These are phyloP conservation scores for Pseudogymnoascus sp. DNA, from an alignment of 2,329 filamentous ascomycete genomes.

Conservation along the genomic window DNA sequence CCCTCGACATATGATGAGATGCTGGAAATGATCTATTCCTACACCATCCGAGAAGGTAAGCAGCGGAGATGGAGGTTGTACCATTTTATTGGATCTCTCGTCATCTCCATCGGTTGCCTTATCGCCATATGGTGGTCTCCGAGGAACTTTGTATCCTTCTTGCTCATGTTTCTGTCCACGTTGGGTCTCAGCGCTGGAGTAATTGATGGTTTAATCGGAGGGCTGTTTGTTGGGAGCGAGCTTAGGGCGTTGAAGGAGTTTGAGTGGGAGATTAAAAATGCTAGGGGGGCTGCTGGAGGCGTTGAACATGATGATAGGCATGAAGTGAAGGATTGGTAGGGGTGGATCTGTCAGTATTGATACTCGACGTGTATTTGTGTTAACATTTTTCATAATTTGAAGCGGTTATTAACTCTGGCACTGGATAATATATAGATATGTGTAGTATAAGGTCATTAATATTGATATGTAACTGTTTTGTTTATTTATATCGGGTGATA, in stretches of 20 bases:
- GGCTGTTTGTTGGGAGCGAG: constrained; percentile 80
- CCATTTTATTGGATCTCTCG: constrained; percentile 63
- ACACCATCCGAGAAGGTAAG: constrained; percentile 58
- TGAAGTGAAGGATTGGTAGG: constrained; percentile 26
- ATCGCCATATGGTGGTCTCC: constrained; percentile 82
- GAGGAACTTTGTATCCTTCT: constrained; percentile 65
- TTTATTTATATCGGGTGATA: not conserved
- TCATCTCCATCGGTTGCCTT: constrained; percentile 63
- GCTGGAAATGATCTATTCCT: constrained; percentile 58
- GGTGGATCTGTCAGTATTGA: not conserved
- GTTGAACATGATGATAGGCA: constrained; percentile 20
- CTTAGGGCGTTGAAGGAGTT: constrained; percentile 80
- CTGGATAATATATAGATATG: not conserved
- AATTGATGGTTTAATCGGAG: constrained; percentile 75
- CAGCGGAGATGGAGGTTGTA: constrained; percentile 63
- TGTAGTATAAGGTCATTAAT: not conserved
- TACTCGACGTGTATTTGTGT: not conserved
- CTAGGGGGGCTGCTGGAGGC: constrained; percentile 33
- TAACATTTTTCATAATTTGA: not conserved
- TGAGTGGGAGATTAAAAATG: constrained; percentile 80
- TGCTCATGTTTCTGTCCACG: constrained; percentile 72
- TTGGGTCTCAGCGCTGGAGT: constrained; percentile 67
- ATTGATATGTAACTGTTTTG: not conserved
- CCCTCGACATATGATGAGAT: constrained; percentile 60
- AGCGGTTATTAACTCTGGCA: not conserved